Conservation (phyloP, 495 filamentous ascomycete genomes). For the Trichocladium antarcticum region DNA sequence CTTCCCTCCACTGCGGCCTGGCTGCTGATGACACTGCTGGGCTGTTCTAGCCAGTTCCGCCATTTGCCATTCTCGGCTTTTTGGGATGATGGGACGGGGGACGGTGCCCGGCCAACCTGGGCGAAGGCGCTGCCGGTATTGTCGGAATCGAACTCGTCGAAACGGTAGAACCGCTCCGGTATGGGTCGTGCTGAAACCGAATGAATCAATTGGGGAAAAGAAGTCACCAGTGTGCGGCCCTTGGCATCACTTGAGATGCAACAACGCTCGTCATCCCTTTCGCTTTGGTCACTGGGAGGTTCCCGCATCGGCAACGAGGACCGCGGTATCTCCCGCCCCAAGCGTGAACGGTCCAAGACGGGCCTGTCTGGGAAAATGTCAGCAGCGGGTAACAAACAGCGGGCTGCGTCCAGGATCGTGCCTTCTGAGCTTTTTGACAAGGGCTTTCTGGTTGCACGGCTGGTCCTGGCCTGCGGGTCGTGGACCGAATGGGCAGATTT, state of each 20-base stretch:
- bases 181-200: conserved; percentile 13
- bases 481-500: not conserved
- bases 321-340: not conserved
- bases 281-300: not conserved
- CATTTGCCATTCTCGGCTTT: conserved; percentile 14
- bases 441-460: not conserved
- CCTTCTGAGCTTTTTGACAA: not conserved
- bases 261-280: not conserved
- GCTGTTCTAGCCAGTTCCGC: conserved; percentile 14
- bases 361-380: not conserved
- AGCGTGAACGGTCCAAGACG: not conserved
- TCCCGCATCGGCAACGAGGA: not conserved
- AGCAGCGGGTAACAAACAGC: not conserved
- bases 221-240: conserved; percentile 5
- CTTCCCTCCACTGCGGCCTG: conserved; percentile 9
- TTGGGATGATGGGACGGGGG: conserved; percentile 16
- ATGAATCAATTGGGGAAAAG: conserved; percentile 4
- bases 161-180: not conserved
- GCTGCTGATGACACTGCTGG: conserved; percentile 9
- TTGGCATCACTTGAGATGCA: conserved; percentile 10
- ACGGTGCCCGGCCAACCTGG: conserved; percentile 12
- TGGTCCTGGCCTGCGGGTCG: not conserved
- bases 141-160: conserved; percentile 8
- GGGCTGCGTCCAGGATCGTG: not conserved
- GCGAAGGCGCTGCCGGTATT: conserved; percentile 17